Evolutionary conservation across 768 basidiomycete species (phyloP), one percentile per base, ranked within the genome.

Genomic region (Phallus indusiatus): DNA sequence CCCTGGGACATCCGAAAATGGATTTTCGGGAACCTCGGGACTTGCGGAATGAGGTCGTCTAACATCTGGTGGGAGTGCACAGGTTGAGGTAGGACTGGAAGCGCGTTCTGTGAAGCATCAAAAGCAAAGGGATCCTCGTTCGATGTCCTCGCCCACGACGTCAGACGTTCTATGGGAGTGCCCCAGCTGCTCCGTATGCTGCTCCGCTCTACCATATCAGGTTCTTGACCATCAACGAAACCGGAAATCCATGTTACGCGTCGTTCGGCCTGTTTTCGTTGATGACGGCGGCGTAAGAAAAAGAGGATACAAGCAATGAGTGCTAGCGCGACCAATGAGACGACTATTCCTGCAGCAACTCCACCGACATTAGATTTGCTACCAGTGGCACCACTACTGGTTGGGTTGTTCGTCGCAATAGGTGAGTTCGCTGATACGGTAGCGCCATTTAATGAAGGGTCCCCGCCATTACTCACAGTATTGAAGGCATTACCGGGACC

Each of bases 131-230:
- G 22, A 28, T 59, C 42, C 5, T n/a, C 42, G 4, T n/a, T 42
- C 12, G 42, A 10, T 14, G n/a, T 14, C n/a, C 42, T 42, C 4
- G 14, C 14, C 42, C 42, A 42, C n/a, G 36, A 37, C 8, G 42
- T 14, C n/a, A n/a, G 42, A 16, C 47, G 34, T 34, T 59, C 50
- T 12, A 59, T 24, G n/a, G 57, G 57, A n/a, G 57, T 59, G 1
- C 57, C 57, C 57, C 57, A 59, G 36, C 57, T 59, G 21, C 57
- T 59, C 21, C 57, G 20, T 47, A 51, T 53, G 36, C 57, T 59
- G 9, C 21, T 56, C 18, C 57, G 57, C 28, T 58, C 35, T 22
- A 33, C 24, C 55, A 18, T 35, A n/a, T 35, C 36, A 20, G 49
- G 21, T 33, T 12, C 47, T 9, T 47, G 21, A 34, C 50, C 57